Evolutionary conservation across 2,329 filamentous ascomycete species (phyloP).

Genomic region (Ophiocordyceps sinensis): DNA sequence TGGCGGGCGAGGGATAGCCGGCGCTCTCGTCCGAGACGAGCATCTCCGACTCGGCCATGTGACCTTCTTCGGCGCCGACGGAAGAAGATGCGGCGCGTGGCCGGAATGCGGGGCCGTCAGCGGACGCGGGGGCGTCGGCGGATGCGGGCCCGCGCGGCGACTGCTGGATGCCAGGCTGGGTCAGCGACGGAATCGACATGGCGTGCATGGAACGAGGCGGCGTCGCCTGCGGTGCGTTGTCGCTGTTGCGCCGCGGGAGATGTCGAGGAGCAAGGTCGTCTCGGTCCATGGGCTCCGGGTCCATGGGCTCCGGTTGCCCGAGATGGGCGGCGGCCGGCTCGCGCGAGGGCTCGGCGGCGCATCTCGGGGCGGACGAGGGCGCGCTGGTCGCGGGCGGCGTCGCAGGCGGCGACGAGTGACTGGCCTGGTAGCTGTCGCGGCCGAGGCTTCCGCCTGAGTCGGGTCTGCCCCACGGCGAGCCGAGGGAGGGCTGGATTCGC

Average conservation of each 20-base stretch:
- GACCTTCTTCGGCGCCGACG: conserved; percentile 1
- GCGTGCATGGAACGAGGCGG: conserved; percentile 4
- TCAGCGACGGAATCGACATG: conserved; percentile 9
- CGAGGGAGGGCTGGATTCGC: neutral
- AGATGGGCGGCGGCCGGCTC: too few relatives aligned
- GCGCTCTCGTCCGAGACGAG: conserved; percentile 13
- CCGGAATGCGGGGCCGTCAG: neutral
- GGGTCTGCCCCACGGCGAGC: neutral
- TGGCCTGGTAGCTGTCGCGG: neutral
- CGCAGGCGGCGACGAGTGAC: neutral
- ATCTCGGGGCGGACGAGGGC: too few relatives aligned
- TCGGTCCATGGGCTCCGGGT: neutral
- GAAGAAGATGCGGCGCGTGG: conserved; percentile 2
- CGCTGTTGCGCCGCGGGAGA: neutral
- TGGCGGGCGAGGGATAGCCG: conserved; percentile 13
- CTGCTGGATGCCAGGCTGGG: conserved; percentile 7
- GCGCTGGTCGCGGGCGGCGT: neutral
- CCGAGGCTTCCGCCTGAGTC: neutral
- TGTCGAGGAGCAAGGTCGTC: neutral
- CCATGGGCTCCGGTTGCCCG: neutral
- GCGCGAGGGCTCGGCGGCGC: too few relatives aligned
- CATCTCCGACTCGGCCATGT: conserved; percentile 8
- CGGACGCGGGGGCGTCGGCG: too few relatives aligned
- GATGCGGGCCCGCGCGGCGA: conserved; percentile 1
- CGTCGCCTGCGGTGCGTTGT: neutral